Percentiles rank a stretch among this genome's conserved stretches.
These are phyloP conservation scores for Solanum rostratum DNA, from an alignment of 257 asterid species.

Conservation along the genomic window DNA sequence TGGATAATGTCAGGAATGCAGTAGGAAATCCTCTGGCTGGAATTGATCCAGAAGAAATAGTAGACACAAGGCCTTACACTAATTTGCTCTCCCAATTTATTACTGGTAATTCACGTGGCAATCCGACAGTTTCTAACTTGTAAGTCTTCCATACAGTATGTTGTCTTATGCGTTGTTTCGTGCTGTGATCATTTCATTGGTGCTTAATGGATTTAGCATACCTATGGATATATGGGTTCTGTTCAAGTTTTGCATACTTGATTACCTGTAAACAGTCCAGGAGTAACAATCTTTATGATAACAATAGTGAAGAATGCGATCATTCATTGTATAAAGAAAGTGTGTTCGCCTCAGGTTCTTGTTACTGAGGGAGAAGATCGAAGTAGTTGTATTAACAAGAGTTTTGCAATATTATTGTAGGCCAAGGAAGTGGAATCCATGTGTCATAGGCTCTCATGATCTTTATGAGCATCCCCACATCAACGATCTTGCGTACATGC, in stretches of 20 bases:
- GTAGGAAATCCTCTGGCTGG: conserved; percentile 97
- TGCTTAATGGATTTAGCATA: background rate
- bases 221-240: background rate
- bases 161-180: background rate
- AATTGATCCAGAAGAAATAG: conserved; percentile 80
- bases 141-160: conserved; percentile 15
- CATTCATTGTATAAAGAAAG: background rate
- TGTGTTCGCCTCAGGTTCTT: background rate
- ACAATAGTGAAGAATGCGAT: background rate
- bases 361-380: background rate
- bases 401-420: conserved; percentile 21
- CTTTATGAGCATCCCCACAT: conserved; percentile 96
- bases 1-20: conserved; percentile 96
- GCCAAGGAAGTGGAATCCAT: conserved; percentile 98
- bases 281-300: background rate
- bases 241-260: background rate
- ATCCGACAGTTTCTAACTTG: conserved; percentile 84
- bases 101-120: conserved; percentile 75
- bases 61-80: conserved; percentile 81
- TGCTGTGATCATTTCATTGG: background rate
- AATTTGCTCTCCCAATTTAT: conserved; percentile 70
- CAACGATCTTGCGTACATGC: conserved; percentile 93
- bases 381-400: background rate
- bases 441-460: conserved; percentile 90
- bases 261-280: background rate